Conservation (phyloP, 495 filamentous ascomycete genomes). For the Xylaria nigripes region DNA sequence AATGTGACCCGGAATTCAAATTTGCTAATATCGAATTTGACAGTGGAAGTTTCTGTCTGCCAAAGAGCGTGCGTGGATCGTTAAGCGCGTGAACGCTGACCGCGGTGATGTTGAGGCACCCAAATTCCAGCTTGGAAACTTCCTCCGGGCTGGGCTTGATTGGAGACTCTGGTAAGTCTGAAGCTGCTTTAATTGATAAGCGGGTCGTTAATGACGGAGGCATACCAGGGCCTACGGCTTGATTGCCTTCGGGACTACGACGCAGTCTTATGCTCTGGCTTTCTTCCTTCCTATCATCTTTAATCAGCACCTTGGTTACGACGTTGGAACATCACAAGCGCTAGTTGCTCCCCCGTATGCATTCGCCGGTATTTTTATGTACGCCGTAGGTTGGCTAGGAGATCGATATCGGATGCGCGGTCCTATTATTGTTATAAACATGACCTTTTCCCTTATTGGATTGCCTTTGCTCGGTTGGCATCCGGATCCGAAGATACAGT, state of each 20-base stretch:
- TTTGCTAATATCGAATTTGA: neutral
- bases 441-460: slow-evolving; percentile 32
- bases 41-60: slow-evolving; percentile 44
- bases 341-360: slow-evolving; percentile 55
- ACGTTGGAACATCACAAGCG: slow-evolving; percentile 44
- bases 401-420: slow-evolving; percentile 50
- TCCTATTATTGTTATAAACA: slow-evolving; percentile 47
- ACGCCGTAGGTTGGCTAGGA: slow-evolving; percentile 38
- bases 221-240: slow-evolving; percentile 36
- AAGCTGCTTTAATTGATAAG: slow-evolving; percentile 27
- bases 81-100: slow-evolving; percentile 47
- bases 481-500: slow-evolving; percentile 39
- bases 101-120: slow-evolving; percentile 44
- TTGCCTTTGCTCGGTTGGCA: slow-evolving; percentile 42
- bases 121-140: slow-evolving; percentile 42
- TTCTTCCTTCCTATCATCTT: slow-evolving; percentile 62
- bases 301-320: slow-evolving; percentile 46
- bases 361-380: slow-evolving; percentile 51
- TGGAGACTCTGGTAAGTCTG: slow-evolving; percentile 46
- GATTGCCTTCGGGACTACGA: slow-evolving; percentile 48
- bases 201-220: neutral
- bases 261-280: slow-evolving; percentile 51
- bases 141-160: slow-evolving; percentile 40
- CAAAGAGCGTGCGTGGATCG: slow-evolving; percentile 43
- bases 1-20: neutral